Conservation (phyloP, 83 land plant species). For the Diphasiastrum complanatum region DNA sequence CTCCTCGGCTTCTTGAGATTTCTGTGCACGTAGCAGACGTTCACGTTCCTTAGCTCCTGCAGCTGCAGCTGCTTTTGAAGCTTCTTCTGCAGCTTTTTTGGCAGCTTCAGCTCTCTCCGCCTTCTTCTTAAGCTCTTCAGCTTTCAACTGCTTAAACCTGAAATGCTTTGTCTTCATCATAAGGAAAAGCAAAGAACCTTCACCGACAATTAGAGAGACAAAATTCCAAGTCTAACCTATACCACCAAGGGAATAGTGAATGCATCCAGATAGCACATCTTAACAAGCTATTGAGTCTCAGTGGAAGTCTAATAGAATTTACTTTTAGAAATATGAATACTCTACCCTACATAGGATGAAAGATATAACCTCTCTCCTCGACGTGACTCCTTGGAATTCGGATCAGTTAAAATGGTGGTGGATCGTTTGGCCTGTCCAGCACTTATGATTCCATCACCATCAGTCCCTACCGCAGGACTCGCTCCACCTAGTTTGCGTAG, state of each 20-base stretch:
- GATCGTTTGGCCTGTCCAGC: conserved; percentile 90
- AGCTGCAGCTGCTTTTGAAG: background rate
- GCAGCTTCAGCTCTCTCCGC: conserved; percentile 26
- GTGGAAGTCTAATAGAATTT: too few species aligned
- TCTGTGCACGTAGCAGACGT: background rate
- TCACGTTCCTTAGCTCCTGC: background rate
- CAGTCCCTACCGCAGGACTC: conserved; percentile 57
- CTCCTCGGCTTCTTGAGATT: too few species aligned
- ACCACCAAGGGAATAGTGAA: background rate
- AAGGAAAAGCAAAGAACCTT: too few species aligned
- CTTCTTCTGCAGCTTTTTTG: background rate
- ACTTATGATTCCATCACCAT: conserved; percentile 71
- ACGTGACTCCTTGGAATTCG: conserved; percentile 15
- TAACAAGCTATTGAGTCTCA: too few species aligned
- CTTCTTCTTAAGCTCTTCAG: conserved; percentile 56
- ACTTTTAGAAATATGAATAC: background rate
- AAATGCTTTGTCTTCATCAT: too few species aligned
- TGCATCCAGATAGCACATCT: conserved; percentile 7
- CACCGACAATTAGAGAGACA: background rate
- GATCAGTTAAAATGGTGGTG: conserved; percentile 16
- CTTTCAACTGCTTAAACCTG: conserved; percentile 73
- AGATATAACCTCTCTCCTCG: conserved; percentile 66
- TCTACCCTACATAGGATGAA: background rate
- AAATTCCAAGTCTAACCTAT: background rate
- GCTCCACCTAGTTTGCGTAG: conserved; percentile 84